A percentile compares a stretch with the other conserved stretches of the same genome.
Evolutionary conservation across 495 filamentous ascomycete species (phyloP).

Genomic region (Penicillium cinerascens): DNA sequence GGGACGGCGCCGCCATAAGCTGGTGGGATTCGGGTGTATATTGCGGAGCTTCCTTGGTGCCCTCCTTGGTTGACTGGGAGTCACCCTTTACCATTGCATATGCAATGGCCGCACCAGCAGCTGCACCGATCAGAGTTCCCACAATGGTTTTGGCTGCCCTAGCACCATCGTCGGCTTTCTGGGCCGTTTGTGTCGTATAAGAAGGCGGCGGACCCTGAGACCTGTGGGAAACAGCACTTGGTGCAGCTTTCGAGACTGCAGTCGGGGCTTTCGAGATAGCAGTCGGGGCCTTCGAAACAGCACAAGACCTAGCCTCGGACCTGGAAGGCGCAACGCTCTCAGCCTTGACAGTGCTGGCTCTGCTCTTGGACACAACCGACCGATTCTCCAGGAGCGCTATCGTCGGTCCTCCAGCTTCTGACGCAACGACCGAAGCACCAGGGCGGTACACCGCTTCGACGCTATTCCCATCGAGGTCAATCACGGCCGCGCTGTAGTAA

Average conservation of each 20-base stretch:
- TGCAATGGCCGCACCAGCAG: conserved; percentile 68
- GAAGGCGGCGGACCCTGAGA: conserved; percentile 25
- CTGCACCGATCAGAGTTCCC: conserved; percentile 73
- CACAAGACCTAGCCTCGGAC: conserved; percentile 29
- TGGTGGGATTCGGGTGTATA: conserved; percentile 28
- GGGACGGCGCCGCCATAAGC: conserved; percentile 26
- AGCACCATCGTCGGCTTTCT: conserved; percentile 36
- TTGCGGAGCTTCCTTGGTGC: conserved; percentile 19
- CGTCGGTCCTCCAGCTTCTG: conserved; percentile 28
- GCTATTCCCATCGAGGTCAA: conserved; percentile 60
- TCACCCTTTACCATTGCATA: conserved; percentile 65
- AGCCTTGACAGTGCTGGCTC: conserved; percentile 27
- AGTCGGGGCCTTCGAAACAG: conserved; percentile 30
- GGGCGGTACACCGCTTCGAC: conserved; percentile 58
- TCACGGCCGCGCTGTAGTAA: conserved; percentile 58
- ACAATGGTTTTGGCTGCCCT: conserved; percentile 57
- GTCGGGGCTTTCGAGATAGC: conserved; percentile 19
- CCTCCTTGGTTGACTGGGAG: conserved; percentile 24
- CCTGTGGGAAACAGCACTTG: conserved; percentile 30
- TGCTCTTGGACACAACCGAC: conserved; percentile 39
- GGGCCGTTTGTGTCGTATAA: conserved; percentile 29
- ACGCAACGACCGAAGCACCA: conserved; percentile 20
- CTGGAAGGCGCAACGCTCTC: conserved; percentile 29
- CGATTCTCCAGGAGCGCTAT: conserved; percentile 36
- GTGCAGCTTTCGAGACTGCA: conserved; percentile 21